Evolutionary conservation across 2,329 filamentous ascomycete species (phyloP), one percentile per base, ranked within the genome.

Genomic region (Fulvia fulva): DNA sequence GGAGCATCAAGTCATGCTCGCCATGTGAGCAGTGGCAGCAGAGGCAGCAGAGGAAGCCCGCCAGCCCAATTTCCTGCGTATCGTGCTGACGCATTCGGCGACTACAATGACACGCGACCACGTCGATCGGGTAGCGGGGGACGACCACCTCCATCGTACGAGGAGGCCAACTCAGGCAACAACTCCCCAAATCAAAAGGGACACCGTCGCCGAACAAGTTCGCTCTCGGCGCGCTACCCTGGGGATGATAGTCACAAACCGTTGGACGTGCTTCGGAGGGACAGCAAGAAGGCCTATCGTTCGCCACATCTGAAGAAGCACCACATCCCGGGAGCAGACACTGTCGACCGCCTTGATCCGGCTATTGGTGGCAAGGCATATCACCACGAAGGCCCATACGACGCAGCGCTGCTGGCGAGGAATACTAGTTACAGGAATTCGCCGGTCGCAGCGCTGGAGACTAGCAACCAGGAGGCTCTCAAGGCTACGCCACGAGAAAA

Each of bases 381-480:
- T 74, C 93, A 97, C 73, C 93, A 97, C 68, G 90, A 88, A 63
- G 92, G 93, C 0, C 93, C 93, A 0, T 97, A 89, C 67, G 93
- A 97, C 71, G 90, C 92, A 9, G 88, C 90, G 1, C 80, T 90
- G 53, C 79, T 87, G 1, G 84, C 88, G 12, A 83, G 90, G 50
- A 97, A 97, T 75, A 79, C 76, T 3, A 66, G 60, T 23, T 80
- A 78, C 66, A 77, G 80, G 55, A 75, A 72, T 58, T 87, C 89
- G 2, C 92, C 93, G 0, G 76, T 97, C 7, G 90, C 88, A 26
- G 93, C 92, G 1, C 83, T 96, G 5, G 78, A 80, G 56, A 80
- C 83, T 2, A 86, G 85, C 44, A 96, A 94, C 74, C 78, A 81
- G 55, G 89, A 91, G 71, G 89, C 91, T 0, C 73, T 97, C 51